Evolutionary conservation across 169 alveolate species (phyloP).

Genomic region (Plasmodium relictum): DNA sequence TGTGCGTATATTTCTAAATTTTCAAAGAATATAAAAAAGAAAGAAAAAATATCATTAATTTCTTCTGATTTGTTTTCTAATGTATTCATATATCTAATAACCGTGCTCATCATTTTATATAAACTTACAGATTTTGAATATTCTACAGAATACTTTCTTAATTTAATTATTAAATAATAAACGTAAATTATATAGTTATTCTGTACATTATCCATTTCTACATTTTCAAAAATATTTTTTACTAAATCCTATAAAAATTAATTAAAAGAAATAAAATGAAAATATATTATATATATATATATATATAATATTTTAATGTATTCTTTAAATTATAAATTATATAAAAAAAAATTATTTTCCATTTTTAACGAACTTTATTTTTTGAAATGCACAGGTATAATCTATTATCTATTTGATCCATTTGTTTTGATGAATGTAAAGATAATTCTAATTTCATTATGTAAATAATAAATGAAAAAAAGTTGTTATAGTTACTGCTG

Average conservation of each 20-base stretch:
- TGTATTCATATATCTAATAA: conserved; percentile 70
- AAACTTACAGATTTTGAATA: conserved; percentile 32
- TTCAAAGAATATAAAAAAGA: conserved; percentile 72
- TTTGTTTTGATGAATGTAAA: conserved; percentile 37
- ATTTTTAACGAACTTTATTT: conserved; percentile 27
- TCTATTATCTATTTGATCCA: conserved; percentile 24
- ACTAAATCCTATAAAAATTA: conserved; percentile 40
- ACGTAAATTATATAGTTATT: conserved; percentile 29
- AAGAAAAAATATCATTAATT: conserved; percentile 59
- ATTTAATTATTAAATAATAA: conserved; percentile 53
- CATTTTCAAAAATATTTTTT: conserved; percentile 41
- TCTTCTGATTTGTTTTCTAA: conserved; percentile 44
- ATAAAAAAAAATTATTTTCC: background rate
- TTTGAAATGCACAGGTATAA: conserved; percentile 57
- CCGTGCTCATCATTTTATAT: conserved; percentile 71
- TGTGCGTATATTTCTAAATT: conserved; percentile 61
- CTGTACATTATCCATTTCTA: conserved; percentile 45
- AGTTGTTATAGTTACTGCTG: conserved; percentile 10
- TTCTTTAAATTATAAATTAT: background rate
- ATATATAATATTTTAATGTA: background rate
- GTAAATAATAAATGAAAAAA: conserved; percentile 42
- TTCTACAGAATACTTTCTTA: conserved; percentile 43
- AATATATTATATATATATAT: background rate
- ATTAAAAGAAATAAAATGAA: background rate
- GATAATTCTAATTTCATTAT: conserved; percentile 60